phyloP scores from a whole-genome alignment of 2,329 filamentous ascomycete species.

The Rhynchosporium secalis region DNA sequence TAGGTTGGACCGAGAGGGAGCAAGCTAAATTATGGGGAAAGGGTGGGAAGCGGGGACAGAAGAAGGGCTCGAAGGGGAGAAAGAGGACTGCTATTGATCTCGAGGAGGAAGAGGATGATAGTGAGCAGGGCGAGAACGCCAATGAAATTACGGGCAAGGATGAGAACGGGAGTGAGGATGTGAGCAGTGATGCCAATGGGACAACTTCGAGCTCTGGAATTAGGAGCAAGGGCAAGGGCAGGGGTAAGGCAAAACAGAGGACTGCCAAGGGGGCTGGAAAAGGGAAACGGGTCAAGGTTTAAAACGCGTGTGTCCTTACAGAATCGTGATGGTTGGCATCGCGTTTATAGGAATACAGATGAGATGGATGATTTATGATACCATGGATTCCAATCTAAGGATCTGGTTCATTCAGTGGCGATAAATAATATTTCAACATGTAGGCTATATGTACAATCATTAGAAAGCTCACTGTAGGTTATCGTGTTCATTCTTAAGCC shows the following conservation, averaged over 20 bases:
- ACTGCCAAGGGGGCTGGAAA: slow-evolving; percentile 17
- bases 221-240: slow-evolving; percentile 19
- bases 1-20: slow-evolving; percentile 36
- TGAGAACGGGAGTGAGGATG: slow-evolving; percentile 23
- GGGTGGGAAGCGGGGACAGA: slow-evolving; percentile 23
- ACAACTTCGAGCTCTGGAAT: neutral
- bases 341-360: neutral
- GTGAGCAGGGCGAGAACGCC: neutral
- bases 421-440: neutral
- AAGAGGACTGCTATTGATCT: slow-evolving; percentile 14
- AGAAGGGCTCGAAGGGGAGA: slow-evolving; percentile 6
- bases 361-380: neutral
- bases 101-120: slow-evolving; percentile 13
- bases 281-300: slow-evolving; percentile 9
- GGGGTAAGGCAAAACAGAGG: slow-evolving; percentile 18
- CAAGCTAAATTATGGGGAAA: slow-evolving; percentile 27
- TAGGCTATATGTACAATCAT: no score
- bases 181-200: slow-evolving; percentile 19
- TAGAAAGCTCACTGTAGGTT: neutral
- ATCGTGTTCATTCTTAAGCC: neutral
- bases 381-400: neutral
- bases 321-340: no score
- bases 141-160: slow-evolving; percentile 14
- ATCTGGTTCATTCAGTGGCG: neutral
- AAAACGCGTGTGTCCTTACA: neutral